Conservation (phyloP, 2,329 filamentous ascomycete species). For the Colletotrichum tanaceti region DNA sequence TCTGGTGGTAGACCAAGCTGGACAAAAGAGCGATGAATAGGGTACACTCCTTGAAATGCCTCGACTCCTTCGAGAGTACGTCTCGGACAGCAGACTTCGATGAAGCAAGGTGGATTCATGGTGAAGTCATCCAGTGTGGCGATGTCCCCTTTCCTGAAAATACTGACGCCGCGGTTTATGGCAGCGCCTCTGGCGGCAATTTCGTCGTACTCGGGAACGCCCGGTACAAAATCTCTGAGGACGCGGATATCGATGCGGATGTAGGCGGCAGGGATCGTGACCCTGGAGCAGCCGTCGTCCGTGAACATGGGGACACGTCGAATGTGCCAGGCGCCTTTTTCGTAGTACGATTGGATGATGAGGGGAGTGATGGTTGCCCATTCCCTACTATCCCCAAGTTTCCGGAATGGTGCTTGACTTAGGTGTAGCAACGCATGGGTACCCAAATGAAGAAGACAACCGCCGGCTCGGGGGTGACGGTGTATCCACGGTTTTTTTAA, state of each 20-base stretch:
- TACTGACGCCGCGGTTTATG: too few species aligned
- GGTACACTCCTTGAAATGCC: neutral
- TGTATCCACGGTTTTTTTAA: neutral
- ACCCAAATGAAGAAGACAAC: neutral
- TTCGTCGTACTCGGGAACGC: neutral
- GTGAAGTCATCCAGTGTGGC: neutral
- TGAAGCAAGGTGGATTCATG: neutral
- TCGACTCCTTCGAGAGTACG: neutral
- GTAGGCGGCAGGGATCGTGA: neutral
- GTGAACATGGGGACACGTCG: neutral
- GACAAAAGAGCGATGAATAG: neutral
- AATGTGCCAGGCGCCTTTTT: neutral
- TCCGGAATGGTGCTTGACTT: neutral
- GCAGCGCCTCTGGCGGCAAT: neutral
- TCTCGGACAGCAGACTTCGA: neutral
- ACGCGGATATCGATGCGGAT: neutral
- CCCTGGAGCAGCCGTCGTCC: too few species aligned
- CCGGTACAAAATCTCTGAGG: neutral
- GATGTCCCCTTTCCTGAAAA: neutral
- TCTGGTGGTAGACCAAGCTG: neutral
- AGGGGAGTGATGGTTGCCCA: conserved; percentile 5
- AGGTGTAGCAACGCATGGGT: neutral
- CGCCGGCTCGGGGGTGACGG: neutral
- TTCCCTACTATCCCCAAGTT: neutral
- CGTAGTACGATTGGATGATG: neutral